Percentiles rank a stretch among this genome's conserved stretches.
phyloP scores from a whole-genome alignment of 805 yeast species.

The Metschnikowia vanudenii region DNA sequence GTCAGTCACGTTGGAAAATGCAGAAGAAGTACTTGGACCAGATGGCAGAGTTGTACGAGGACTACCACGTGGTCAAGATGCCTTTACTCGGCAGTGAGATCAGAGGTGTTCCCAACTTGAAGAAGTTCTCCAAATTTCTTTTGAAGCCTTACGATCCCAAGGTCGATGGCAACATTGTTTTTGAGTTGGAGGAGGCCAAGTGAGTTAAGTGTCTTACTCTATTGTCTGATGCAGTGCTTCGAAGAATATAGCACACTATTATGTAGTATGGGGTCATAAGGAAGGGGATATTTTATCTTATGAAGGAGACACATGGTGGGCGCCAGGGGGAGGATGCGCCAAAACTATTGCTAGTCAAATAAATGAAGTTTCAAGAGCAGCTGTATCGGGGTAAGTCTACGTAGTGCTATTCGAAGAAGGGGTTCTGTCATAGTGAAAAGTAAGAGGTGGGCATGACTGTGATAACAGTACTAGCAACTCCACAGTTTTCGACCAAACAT shows the following conservation, averaged over 20 bases:
- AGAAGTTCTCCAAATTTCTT: conserved; percentile 78
- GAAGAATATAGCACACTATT: too few species aligned
- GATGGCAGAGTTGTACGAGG: conserved; percentile 94
- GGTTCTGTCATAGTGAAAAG: too few species aligned
- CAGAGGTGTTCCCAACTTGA: conserved; percentile 85
- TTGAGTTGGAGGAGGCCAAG: conserved; percentile 51
- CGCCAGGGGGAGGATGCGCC: background rate
- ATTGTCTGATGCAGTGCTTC: too few species aligned
- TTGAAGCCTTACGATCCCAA: conserved; percentile 74
- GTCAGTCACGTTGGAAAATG: conserved; percentile 92
- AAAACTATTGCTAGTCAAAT: background rate
- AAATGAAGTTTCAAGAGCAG: too few species aligned
- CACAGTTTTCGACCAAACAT: too few species aligned
- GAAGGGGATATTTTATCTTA: too few species aligned
- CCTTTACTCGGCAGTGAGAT: conserved; percentile 95
- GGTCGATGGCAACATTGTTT: conserved; percentile 51
- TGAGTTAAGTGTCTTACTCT: conserved; percentile 12
- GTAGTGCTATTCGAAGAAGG: too few species aligned
- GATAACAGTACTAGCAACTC: too few species aligned
- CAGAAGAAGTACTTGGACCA: conserved; percentile 93
- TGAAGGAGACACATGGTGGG: background rate
- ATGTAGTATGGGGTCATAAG: too few species aligned
- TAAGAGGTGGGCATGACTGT: too few species aligned
- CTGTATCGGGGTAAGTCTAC: too few species aligned
- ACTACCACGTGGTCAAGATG: conserved; percentile 92